Evolutionary conservation across 306 rosid species (phyloP).

Genomic region (Casuarina glauca): DNA sequence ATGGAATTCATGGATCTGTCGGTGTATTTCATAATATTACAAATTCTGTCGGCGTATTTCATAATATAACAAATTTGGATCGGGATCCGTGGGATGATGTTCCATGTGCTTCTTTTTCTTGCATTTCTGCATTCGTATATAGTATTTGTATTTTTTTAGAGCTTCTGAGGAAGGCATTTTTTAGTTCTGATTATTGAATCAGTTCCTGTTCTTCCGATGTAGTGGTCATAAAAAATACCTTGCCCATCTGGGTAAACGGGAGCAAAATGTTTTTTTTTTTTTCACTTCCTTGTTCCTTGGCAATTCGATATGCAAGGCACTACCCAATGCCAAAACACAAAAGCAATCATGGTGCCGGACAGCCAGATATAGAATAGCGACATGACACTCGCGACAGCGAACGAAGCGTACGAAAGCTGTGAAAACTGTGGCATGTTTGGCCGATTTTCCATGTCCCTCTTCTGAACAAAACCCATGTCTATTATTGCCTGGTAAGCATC

Average conservation of each 20-base stretch:
- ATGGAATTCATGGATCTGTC: not conserved
- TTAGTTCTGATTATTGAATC: no score
- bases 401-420: not conserved
- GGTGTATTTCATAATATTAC: not conserved
- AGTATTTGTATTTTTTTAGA: not conserved
- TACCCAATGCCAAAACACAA: not conserved
- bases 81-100: not conserved
- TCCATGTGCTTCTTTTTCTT: not conserved
- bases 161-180: no score
- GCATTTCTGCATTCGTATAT: not conserved
- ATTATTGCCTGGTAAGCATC: not conserved
- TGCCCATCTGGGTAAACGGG: no score
- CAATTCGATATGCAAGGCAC: no score
- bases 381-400: not conserved
- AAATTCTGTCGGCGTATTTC: not conserved
- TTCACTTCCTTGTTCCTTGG: no score
- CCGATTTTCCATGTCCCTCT: conserved; percentile 7
- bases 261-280: no score
- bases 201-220: no score
- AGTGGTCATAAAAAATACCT: no score
- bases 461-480: conserved; percentile 10
- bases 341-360: not conserved
- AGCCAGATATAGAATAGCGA: not conserved
- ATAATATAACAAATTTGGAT: not conserved
- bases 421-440: conserved; percentile 3